These are phyloP conservation scores for button mushroom (Agaricus bisporus) DNA, from an alignment of 768 basidiomycete genomes.

Conservation along the genomic window DNA sequence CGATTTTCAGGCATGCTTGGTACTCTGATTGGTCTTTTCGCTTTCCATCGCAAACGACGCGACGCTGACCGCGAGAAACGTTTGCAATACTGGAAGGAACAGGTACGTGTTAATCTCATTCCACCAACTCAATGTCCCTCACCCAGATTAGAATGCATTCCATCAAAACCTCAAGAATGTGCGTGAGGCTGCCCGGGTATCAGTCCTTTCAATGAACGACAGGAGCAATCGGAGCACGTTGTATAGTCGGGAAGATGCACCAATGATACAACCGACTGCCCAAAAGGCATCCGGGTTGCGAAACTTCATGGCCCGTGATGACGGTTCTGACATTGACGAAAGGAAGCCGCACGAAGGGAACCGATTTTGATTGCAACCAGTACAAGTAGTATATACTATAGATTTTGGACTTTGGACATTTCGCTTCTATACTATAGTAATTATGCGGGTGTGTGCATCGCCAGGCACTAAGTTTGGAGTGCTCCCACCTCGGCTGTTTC, in stretches of 20 bases:
- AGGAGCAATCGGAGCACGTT: constrained; percentile 43
- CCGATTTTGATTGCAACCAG: constrained; percentile 25
- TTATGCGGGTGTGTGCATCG: background rate
- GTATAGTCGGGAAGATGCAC: constrained; percentile 49
- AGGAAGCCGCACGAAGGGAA: constrained; percentile 25
- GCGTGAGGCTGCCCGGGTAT: constrained; percentile 67
- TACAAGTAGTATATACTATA: constrained; percentile 5
- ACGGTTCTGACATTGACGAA: constrained; percentile 44
- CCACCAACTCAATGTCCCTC: background rate
- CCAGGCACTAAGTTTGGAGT: constrained; percentile 2
- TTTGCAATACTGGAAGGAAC: constrained; percentile 86
- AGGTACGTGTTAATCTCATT: constrained; percentile 35
- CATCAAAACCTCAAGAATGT: constrained; percentile 77
- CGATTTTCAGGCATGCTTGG: constrained; percentile 61
- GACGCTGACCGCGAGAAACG: constrained; percentile 77
- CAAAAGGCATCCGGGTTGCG: constrained; percentile 53
- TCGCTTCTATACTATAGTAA: background rate
- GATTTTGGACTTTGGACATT: constrained; percentile 1
- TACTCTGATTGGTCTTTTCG: constrained; percentile 61
- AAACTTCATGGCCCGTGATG: constrained; percentile 45
- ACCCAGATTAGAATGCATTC: constrained; percentile 54
- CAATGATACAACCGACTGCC: constrained; percentile 42
- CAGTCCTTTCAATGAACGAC: constrained; percentile 49
- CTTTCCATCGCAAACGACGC: constrained; percentile 66
- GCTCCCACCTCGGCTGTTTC: constrained; percentile 2